These are phyloP conservation scores for Phoenix roebelenii DNA, from an alignment of 176 grass and related monocot species.

Conservation along the genomic window DNA sequence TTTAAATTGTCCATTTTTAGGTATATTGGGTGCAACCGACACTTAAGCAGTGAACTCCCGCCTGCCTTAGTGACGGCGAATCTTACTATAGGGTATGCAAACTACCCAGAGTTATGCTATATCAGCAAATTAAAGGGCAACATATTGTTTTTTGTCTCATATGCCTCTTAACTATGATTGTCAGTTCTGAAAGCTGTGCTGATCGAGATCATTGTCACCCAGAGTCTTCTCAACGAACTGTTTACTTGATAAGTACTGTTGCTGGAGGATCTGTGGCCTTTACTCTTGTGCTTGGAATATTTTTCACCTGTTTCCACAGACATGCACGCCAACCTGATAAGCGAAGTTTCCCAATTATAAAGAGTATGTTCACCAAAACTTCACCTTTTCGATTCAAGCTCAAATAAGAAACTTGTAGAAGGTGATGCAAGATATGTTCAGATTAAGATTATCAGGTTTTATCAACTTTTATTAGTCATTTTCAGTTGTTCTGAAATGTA, in stretches of 20 bases:
- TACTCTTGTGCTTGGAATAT: conserved; percentile 35
- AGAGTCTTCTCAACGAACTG: conserved; percentile 7
- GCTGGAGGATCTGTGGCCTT: conserved; percentile 58
- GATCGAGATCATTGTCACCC: conserved; percentile 23
- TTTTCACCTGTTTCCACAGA: conserved; percentile 47
- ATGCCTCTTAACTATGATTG: conserved; percentile 6
- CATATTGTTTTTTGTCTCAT: conserved; percentile 1
- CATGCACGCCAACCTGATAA: conserved; percentile 28
- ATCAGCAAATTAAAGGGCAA: not conserved
- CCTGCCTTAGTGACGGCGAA: conserved; percentile 19
- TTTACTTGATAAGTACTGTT: conserved; percentile 28
- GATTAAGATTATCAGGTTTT: not conserved
- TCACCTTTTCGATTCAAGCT: too few relatives aligned
- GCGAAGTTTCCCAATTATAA: conserved; percentile 38
- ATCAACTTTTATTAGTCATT: conserved; percentile 6
- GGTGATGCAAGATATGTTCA: too few relatives aligned
- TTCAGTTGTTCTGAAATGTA: conserved; percentile 1
- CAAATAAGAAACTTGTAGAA: too few relatives aligned
- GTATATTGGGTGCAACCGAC: conserved; percentile 51
- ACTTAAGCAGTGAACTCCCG: conserved; percentile 33
- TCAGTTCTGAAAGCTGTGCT: conserved; percentile 37
- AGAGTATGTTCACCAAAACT: conserved; percentile 27
- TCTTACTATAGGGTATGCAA: conserved; percentile 32
- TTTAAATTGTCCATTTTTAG: conserved; percentile 21
- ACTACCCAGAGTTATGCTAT: conserved; percentile 16